Base-by-base conservation (phyloP, 2,329 filamentous ascomycete species). In the Paraphaeosphaeria sporulosa region DNA sequence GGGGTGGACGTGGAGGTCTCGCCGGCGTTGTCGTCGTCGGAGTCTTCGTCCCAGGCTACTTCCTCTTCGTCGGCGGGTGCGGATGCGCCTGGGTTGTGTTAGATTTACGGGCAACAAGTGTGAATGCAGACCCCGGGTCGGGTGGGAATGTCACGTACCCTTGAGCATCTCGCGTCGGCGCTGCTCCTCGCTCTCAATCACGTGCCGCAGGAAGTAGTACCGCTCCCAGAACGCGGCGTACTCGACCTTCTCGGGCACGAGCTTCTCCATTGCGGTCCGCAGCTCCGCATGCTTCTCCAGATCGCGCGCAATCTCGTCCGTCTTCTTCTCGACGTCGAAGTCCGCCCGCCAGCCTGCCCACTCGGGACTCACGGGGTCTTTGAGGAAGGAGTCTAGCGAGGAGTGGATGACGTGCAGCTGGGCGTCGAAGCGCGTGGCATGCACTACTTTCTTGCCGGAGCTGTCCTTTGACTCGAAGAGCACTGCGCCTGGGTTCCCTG, bases 371-470 rank as follows among this genome's bases (percentile, higher is more conserved):
- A 86, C 84, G 0, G 94, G 93, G 71, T 98, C 93, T 73, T 91
- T 90, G 57, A 87, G 86, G 78, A 98, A 96, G 69, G 71, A 92
- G 63, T 95, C 90, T 42, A 89, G 78, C 21, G 89, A 91, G 4
- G 92, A 94, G 78, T 99, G 95, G 61, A 99, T 94, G 36, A 96
- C 93, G 75, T 99, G 94, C 63, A 99, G 83, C 79, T 98, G 95
- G 0, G 95, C 95, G 73, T 99, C 95, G 74, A 97, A 94, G 62
- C 95, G 87, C 54, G 93, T 97, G 1, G 93, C 92, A 76, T 99
- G 95, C 65, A 98, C 96, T 17, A 98, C 93, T 57, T 95, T 86
- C 83, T 95, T 97, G 27, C 94, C 94, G 52, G 87, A 87, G 5
- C 91, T 88, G 78, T 97, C 94, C 76, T 94, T 96, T 74, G 92